Base-by-base conservation (phyloP, 345 rosid species). In the Populus nigra region DNA sequence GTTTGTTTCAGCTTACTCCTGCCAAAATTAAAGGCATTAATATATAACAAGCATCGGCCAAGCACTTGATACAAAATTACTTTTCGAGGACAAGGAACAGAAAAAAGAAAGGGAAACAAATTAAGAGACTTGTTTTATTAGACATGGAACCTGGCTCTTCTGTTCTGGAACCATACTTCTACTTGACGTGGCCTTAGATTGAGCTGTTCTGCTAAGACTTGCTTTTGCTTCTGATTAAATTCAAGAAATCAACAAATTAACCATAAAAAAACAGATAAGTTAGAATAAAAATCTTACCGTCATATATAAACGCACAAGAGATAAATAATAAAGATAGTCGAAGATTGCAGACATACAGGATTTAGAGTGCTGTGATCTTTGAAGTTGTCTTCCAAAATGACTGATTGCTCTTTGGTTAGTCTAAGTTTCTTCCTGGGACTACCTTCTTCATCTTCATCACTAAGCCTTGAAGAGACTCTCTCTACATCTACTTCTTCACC, bases 91-190 rank as follows among this genome's bases (percentile, higher is more conserved):
- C 17, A 15, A 16, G 5, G 71, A n/a, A 20, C 0, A 7, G 23
- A 0, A 7, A 0, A 59, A 59, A 59, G 65, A 59, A 18, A 59
- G 27, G 31, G 27, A 29, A 29, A 13, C 10, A 66, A 25, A 11
- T 43, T 13, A 43, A 13, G 8, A 31, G 12, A 1, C 6, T 15
- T 5, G 69, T 12, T n/a, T 13, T 13, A 33, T 27, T 3, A 23
- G 59, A 23, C 27, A 18, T 71, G 41, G 16, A 27, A 93, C 99
- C 99, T 91, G 63, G 99, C 99, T 85, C 99, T 88, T 80, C 99
- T 88, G 88, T 96, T 96, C 77, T 96, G 99, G 84, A 96, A 96
- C 99, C 99, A 96, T 16, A 96, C 99, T 80, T 96, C 99, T 18
- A 96, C 98, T 77, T 96, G 98, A 68, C 99, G 86, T 9, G 98